A percentile compares a stretch with the other conserved stretches of the same genome.
Evolutionary conservation across 345 rosid genomes (phyloP).

Genomic region (Gossypium anomalum): DNA sequence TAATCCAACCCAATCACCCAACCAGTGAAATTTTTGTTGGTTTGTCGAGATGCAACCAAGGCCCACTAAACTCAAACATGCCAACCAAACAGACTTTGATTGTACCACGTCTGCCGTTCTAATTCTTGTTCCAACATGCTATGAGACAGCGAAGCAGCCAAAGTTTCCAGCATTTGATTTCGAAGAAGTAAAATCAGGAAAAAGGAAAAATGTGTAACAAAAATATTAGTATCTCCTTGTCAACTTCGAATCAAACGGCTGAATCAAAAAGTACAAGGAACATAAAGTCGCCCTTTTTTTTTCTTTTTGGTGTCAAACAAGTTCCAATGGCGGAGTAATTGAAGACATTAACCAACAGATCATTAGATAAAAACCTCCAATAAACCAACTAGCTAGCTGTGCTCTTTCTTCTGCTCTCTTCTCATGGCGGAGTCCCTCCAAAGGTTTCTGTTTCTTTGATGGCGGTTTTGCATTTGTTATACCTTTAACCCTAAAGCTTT

Average conservation of each 20-base stretch:
- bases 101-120: no score
- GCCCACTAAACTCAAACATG: no score
- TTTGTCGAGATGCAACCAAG: no score
- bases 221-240: not conserved
- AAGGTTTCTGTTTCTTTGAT: slow-evolving; percentile 11
- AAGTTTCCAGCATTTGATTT: no score
- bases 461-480: not conserved
- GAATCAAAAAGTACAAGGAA: not conserved
- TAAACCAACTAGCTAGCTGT: not conserved
- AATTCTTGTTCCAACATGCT: no score
- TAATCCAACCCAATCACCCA: no score
- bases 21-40: no score
- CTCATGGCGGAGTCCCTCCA: slow-evolving; percentile 5
- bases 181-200: no score
- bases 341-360: not conserved
- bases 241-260: not conserved
- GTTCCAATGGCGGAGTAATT: not conserved
- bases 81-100: no score
- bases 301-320: not conserved
- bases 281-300: not conserved
- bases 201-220: no score
- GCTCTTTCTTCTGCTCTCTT: not conserved
- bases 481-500: not conserved
- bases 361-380: not conserved
- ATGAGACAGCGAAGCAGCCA: no score